These are phyloP conservation scores for Fusarium tupiense DNA, from an alignment of 2,329 filamentous ascomycete genomes.

Conservation along the genomic window DNA sequence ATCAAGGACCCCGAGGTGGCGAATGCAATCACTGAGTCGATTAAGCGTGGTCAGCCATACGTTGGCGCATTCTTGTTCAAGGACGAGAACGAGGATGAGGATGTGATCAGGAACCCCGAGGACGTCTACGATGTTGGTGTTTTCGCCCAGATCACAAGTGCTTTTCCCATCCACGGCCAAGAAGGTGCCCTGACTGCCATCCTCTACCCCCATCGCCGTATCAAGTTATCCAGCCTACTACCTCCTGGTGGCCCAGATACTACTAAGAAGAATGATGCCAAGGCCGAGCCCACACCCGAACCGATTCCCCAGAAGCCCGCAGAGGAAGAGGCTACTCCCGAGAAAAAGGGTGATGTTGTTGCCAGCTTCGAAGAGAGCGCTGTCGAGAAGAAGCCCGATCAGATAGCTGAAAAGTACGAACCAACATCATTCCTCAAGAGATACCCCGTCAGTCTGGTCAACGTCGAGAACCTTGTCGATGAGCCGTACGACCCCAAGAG, in stretches of 20 bases:
- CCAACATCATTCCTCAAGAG: slow-evolving; percentile 91
- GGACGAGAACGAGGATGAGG: slow-evolving; percentile 92
- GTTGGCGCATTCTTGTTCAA: slow-evolving; percentile 97
- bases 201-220: slow-evolving; percentile 93
- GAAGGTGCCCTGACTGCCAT: slow-evolving; percentile 89
- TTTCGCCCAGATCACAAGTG: slow-evolving; percentile 97
- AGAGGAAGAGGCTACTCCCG: slow-evolving; percentile 63
- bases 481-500: slow-evolving; percentile 92
- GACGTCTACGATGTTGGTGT: slow-evolving; percentile 97
- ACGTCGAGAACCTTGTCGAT: slow-evolving; percentile 91
- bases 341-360: slow-evolving; percentile 92
- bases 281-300: slow-evolving; percentile 63
- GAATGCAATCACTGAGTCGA: slow-evolving; percentile 92
- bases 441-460: slow-evolving; percentile 92
- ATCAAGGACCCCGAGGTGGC: slow-evolving; percentile 93
- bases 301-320: slow-evolving; percentile 65
- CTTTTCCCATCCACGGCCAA: slow-evolving; percentile 89
- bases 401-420: slow-evolving; percentile 72
- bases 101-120: slow-evolving; percentile 87
- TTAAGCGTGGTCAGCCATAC: slow-evolving; percentile 96
- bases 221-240: slow-evolving; percentile 86
- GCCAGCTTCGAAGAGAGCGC: slow-evolving; percentile 93
- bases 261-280: slow-evolving; percentile 61
- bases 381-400: slow-evolving; percentile 67
- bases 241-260: slow-evolving; percentile 68